Conservation (phyloP, 2,329 filamentous ascomycete species). For the Claviceps paspali region DNA sequence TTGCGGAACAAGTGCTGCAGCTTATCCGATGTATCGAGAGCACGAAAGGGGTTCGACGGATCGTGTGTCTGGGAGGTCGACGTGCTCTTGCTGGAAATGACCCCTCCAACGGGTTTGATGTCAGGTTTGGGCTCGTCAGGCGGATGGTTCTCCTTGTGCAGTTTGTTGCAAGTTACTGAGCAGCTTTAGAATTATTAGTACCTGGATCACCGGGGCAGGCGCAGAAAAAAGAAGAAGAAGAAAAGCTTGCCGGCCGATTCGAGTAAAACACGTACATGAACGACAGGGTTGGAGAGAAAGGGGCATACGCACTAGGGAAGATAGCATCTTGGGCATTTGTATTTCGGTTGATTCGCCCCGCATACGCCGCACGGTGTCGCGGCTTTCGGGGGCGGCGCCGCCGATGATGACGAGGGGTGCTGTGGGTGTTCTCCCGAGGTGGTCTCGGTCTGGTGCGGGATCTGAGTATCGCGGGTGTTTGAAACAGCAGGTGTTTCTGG, state of each 20-base stretch:
- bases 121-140: slow-evolving; percentile 19
- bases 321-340: slow-evolving; percentile 46
- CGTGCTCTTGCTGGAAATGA: neutral
- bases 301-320: slow-evolving; percentile 37
- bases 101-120: slow-evolving; percentile 7
- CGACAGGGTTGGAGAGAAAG: too few relatives aligned
- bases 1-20: slow-evolving; percentile 34
- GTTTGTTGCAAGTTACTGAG: slow-evolving; percentile 40
- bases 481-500: neutral
- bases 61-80: slow-evolving; percentile 7
- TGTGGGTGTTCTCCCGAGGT: neutral
- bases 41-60: slow-evolving; percentile 30
- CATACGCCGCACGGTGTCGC: slow-evolving; percentile 35
- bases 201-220: neutral
- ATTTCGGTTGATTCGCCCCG: slow-evolving; percentile 34
- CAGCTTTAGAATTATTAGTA: slow-evolving; percentile 22
- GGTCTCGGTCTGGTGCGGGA: neutral
- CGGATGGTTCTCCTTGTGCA: slow-evolving; percentile 35
- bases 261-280: too few relatives aligned
- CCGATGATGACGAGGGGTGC: neutral
- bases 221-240: too few relatives aligned
- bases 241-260: too few relatives aligned
- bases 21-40: slow-evolving; percentile 34
- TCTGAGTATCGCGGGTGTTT: neutral
- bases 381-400: slow-evolving; percentile 1